Evolutionary conservation across 1,284 basidiomycete genomes (phyloP).

Genomic region (Trametes polyzona): DNA sequence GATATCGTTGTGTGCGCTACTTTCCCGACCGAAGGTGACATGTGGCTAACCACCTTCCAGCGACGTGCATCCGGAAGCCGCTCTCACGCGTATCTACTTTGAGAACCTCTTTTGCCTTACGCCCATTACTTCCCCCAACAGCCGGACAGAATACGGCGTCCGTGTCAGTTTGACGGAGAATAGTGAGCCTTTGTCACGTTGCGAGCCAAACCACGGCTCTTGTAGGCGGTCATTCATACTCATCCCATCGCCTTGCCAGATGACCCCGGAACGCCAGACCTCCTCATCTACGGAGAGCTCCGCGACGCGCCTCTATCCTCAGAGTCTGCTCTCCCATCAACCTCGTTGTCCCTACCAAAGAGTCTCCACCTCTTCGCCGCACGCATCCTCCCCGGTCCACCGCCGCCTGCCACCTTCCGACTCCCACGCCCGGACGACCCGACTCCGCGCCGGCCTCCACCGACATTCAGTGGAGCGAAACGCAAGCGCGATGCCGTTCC

Average conservation of each 20-base stretch:
- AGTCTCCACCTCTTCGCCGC: slow-evolving; percentile 57
- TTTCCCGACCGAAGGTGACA: not conserved
- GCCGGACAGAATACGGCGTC: slow-evolving; percentile 54
- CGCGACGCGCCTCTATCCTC: slow-evolving; percentile 22
- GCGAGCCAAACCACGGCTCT: not conserved
- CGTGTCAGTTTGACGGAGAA: slow-evolving; percentile 72
- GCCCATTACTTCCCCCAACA: slow-evolving; percentile 43
- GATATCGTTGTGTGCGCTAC: slow-evolving; percentile 63
- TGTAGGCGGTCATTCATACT: too few species aligned
- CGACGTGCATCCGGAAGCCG: slow-evolving; percentile 71
- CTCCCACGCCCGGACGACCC: slow-evolving; percentile 77
- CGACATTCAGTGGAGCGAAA: slow-evolving; percentile 32
- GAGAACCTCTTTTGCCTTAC: slow-evolving; percentile 68
- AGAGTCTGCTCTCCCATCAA: slow-evolving; percentile 21
- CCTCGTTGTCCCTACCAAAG: slow-evolving; percentile 30
- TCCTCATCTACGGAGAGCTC: slow-evolving; percentile 67
- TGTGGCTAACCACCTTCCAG: slow-evolving; percentile 38
- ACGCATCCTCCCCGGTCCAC: slow-evolving; percentile 52
- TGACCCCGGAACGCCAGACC: slow-evolving; percentile 66
- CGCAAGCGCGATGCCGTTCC: slow-evolving; percentile 33
- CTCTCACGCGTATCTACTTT: slow-evolving; percentile 65
- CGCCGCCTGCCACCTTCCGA: slow-evolving; percentile 40
- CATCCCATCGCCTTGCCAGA: too few species aligned
- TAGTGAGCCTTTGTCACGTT: slow-evolving; percentile 42
- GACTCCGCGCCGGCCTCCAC: slow-evolving; percentile 67